phyloP scores from a whole-genome alignment of 257 asterid species.

The Gentiana dahurica region DNA sequence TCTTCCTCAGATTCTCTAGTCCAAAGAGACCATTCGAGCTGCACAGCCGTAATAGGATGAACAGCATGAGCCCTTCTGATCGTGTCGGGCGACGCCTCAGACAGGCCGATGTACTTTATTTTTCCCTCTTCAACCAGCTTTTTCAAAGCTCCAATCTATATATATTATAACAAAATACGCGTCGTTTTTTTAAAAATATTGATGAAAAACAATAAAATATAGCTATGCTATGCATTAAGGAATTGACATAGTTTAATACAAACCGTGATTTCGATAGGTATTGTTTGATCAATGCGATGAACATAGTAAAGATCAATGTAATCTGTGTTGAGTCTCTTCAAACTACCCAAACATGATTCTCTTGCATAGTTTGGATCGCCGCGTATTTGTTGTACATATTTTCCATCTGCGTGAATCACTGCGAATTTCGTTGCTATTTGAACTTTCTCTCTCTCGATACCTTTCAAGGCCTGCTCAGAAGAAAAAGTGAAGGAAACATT shows the following conservation, averaged over 20 bases:
- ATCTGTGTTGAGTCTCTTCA: constrained; percentile 18
- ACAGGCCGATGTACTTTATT: constrained; percentile 56
- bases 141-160: constrained; percentile 60
- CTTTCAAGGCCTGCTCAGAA: constrained; percentile 14
- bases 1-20: constrained; percentile 63
- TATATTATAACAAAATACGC: neutral
- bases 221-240: too few relatives aligned
- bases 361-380: constrained; percentile 18
- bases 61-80: constrained; percentile 68
- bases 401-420: constrained; percentile 3
- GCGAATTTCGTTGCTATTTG: constrained; percentile 19
- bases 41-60: constrained; percentile 61
- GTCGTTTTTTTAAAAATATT: too few relatives aligned
- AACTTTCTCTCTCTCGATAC: constrained; percentile 13
- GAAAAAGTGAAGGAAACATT: too few relatives aligned
- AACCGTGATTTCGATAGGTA: constrained; percentile 23
- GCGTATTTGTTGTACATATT: neutral
- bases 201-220: too few relatives aligned
- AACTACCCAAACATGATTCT: constrained; percentile 17
- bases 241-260: neutral
- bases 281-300: constrained; percentile 14
- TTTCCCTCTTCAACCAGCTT: constrained; percentile 72
- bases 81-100: constrained; percentile 65
- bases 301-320: constrained; percentile 20
- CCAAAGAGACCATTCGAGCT: constrained; percentile 72